These are phyloP conservation scores for Selenicereus undatus DNA, from an alignment of 148 eudicot genomes.

Conservation along the genomic window DNA sequence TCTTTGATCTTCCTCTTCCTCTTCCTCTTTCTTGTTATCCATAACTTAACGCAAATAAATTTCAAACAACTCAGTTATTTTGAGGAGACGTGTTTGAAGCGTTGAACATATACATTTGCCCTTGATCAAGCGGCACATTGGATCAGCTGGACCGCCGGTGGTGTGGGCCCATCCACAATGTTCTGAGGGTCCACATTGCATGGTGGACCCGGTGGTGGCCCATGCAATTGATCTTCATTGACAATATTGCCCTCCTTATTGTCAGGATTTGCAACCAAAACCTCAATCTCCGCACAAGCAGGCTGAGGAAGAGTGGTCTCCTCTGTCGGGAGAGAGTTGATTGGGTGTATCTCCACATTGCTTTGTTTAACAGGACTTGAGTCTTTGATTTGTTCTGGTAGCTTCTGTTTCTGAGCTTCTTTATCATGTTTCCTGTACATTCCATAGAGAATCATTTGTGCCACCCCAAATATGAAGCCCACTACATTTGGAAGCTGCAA, in stretches of 20 bases:
- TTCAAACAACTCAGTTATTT: no score
- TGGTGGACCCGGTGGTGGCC: constrained; percentile 21
- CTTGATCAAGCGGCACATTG: constrained; percentile 24
- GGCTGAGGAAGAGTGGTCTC: neutral
- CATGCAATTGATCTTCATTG: constrained; percentile 15
- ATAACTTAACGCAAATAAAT: no score
- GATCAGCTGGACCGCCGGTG: constrained; percentile 18
- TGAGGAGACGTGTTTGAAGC: neutral
- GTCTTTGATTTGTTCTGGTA: constrained; percentile 24
- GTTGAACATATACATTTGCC: neutral
- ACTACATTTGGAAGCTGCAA: constrained; percentile 66
- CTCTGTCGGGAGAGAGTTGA: neutral
- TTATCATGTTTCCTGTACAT: constrained; percentile 39
- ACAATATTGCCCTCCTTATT: neutral
- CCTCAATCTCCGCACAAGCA: constrained; percentile 22
- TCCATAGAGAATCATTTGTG: constrained; percentile 61
- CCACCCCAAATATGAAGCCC: constrained; percentile 60
- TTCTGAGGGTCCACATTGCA: constrained; percentile 28
- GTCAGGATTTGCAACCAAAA: neutral
- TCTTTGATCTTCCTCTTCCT: neutral
- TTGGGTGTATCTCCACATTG: constrained; percentile 11
- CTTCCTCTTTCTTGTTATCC: neutral
- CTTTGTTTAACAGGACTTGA: constrained; percentile 22
- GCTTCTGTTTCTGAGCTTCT: constrained; percentile 25
- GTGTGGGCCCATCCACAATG: constrained; percentile 26